Base-by-base conservation (phyloP, 2,329 filamentous ascomycete genomes). In the Clarireedia monteithiana region DNA sequence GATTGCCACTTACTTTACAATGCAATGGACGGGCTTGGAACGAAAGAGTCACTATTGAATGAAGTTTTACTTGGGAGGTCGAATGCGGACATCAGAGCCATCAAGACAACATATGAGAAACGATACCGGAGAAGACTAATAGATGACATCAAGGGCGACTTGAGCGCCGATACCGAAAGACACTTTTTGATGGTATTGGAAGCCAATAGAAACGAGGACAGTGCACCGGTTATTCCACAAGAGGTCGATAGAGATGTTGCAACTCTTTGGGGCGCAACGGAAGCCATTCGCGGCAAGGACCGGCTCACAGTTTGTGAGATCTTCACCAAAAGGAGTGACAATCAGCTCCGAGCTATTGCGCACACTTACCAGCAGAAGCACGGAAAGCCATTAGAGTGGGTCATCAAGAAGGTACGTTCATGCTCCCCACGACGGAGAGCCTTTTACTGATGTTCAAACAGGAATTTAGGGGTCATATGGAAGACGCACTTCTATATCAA, bases 391-490 rank as follows among this genome's bases (percentile, higher is more conserved):
- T 77, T 97, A 2, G 84, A 89, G 61, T 80, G 82, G 36, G 84
- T 90, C 50, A 83, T 97, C 64, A 82, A 83, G 60, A 87, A 82
- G 64, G 82, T 84, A 70, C 72, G 75, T 40, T 30, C 6, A 30
- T 20, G n/a, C 5, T 17, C 6, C 42, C 15, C 68, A 6, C n/a
- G 20, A 10, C 42, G 3, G n/a, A 12, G 17, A 14, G 50, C 40
- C 40, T 38, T 27, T 38, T 45, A 48, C 46, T 66, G 56, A 66
- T 50, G 46, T 50, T 5, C 40, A 38, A 57, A 7, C 58, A 85
- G 74, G 84, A 94, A 66, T 96, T 96, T 72, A 88, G 85, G 0
- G 92, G 92, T 0, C 92, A 97, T 69, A 96, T 97, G 91, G 78
- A 91, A 69, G 82, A 89, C 15, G 90, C 90, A 0, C 79, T 97